Conservation (phyloP, 257 asterid species). For the Asclepias syriaca region DNA sequence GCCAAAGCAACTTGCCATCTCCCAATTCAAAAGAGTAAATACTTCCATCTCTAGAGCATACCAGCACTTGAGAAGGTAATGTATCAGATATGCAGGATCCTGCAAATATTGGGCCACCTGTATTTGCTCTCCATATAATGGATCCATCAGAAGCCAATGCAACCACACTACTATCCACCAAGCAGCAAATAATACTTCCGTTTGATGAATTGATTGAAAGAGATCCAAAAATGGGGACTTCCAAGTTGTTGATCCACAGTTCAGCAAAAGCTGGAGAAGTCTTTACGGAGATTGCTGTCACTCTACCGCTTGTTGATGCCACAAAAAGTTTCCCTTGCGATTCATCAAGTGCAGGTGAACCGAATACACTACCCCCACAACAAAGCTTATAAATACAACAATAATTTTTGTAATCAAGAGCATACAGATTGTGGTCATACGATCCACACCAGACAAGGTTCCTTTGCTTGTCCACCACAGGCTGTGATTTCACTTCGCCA, state of each 20-base stretch:
- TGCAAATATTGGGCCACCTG: constrained; percentile 86
- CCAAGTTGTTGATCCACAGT: constrained; percentile 70
- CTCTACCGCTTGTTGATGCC: constrained; percentile 84
- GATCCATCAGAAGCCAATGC: constrained; percentile 54
- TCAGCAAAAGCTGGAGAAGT: constrained; percentile 39
- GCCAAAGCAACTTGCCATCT: constrained; percentile 67
- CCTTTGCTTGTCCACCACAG: constrained; percentile 75
- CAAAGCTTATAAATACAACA: constrained; percentile 54
- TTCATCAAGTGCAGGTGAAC: constrained; percentile 87
- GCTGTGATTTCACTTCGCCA: constrained; percentile 95
- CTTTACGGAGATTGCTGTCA: constrained; percentile 64
- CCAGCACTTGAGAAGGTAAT: constrained; percentile 69
- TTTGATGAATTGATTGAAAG: constrained; percentile 46
- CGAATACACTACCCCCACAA: constrained; percentile 88
- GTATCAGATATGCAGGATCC: constrained; percentile 70
- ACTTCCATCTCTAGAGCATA: constrained; percentile 84
- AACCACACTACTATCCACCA: constrained; percentile 71
- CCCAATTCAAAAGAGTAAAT: constrained; percentile 72
- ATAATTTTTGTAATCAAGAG: constrained; percentile 71
- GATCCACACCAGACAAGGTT: constrained; percentile 98
- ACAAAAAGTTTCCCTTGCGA: constrained; percentile 66
- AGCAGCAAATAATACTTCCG: constrained; percentile 74
- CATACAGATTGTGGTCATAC: constrained; percentile 79
- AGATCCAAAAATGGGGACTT: constrained; percentile 83
- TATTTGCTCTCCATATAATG: constrained; percentile 72